phyloP scores from a whole-genome alignment of 2,329 filamentous ascomycete species.

The Sphaerostilbella broomeana region DNA sequence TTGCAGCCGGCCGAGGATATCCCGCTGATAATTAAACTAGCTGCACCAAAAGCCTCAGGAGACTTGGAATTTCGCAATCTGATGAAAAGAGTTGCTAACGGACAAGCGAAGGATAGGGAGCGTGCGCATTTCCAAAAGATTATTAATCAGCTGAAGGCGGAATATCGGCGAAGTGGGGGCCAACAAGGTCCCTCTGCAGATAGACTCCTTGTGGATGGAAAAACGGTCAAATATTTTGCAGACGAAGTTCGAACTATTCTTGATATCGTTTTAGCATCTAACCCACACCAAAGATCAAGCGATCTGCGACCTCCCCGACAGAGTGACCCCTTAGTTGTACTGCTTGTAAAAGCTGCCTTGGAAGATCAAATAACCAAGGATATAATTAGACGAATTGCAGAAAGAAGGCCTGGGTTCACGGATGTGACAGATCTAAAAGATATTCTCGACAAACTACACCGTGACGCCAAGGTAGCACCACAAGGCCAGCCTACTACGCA shows the following conservation, averaged over 20 bases:
- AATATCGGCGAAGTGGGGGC: constrained; percentile 46
- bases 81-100: constrained; percentile 77
- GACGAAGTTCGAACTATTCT: constrained; percentile 52
- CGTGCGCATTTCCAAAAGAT: constrained; percentile 71
- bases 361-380: constrained; percentile 44
- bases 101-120: constrained; percentile 63
- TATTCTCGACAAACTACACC: constrained; percentile 43
- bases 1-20: constrained; percentile 40
- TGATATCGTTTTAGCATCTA: constrained; percentile 52
- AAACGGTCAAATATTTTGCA: constrained; percentile 53
- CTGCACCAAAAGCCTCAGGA: constrained; percentile 68
- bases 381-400: constrained; percentile 49
- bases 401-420: constrained; percentile 41
- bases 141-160: constrained; percentile 66
- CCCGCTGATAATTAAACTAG: constrained; percentile 72
- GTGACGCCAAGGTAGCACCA: constrained; percentile 32
- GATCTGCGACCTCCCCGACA: constrained; percentile 47
- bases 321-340: constrained; percentile 49
- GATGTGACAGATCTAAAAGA: constrained; percentile 49
- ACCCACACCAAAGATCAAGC: constrained; percentile 47
- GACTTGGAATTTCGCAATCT: constrained; percentile 67
- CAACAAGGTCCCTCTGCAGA: constrained; percentile 49
- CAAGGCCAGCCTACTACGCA: constrained; percentile 24
- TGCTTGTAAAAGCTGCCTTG: constrained; percentile 48
- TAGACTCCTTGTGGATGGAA: constrained; percentile 47